phyloP scores from a whole-genome alignment of 2,329 filamentous ascomycete genomes.

The Trichoderma koningii region DNA sequence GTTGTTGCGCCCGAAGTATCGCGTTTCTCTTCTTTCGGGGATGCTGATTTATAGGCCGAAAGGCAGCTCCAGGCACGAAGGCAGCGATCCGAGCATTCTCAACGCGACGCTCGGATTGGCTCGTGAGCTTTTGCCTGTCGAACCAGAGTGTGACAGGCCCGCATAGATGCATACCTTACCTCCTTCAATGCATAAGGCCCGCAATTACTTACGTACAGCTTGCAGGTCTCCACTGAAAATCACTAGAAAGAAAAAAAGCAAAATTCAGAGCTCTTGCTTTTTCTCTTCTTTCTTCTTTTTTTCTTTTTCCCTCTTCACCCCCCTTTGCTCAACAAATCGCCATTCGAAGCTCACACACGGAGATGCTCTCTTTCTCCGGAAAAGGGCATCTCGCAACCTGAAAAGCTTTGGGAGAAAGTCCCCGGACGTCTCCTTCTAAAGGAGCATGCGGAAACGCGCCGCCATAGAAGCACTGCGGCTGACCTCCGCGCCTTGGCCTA shows the following conservation, averaged over 20 bases:
- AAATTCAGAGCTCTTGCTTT: constrained; percentile 33
- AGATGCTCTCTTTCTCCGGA: constrained; percentile 44
- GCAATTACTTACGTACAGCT: constrained; percentile 15
- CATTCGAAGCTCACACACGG: constrained; percentile 98
- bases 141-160: constrained; percentile 18
- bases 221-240: constrained; percentile 30
- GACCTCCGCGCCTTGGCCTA: constrained; percentile 64
- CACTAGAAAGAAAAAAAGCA: constrained; percentile 28
- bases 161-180: constrained; percentile 29
- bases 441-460: constrained; percentile 89
- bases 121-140: constrained; percentile 7
- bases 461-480: constrained; percentile 99
- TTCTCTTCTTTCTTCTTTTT: constrained; percentile 31
- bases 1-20: constrained; percentile 5
- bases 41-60: constrained; percentile 14
- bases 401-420: constrained; percentile 99
- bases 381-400: constrained; percentile 40
- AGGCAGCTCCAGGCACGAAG: constrained; percentile 27
- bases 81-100: constrained; percentile 27
- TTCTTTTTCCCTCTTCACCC: constrained; percentile 51
- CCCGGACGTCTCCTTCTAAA: constrained; percentile 74
- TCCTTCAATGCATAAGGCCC: constrained; percentile 28
- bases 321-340: constrained; percentile 99
- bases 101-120: constrained; percentile 36
- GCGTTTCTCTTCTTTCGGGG: background rate